Evolutionary conservation across 2,329 filamentous ascomycete genomes (phyloP), one percentile per base, ranked within the genome.

Genomic region (Hymenoscyphus infarciens): DNA sequence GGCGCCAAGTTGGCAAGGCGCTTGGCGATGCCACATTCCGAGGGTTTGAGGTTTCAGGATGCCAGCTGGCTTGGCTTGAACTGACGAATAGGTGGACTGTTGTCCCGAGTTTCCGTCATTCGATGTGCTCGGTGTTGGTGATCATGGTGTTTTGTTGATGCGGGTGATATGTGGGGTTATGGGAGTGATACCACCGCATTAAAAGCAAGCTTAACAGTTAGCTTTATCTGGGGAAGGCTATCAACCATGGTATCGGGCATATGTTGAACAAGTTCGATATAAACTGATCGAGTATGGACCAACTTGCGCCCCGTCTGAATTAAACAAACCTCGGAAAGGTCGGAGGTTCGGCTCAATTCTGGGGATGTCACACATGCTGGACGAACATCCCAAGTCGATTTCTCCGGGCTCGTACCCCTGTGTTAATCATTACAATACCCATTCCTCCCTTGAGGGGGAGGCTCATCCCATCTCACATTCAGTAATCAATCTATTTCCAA

Each of bases 381-480:
- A 22, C 5, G 11, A 11, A 52, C 22, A 22, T 13, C 45, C 8
- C 45, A 52, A 13, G 45, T 38, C 35, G 35, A 15, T 38, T 38
- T 38, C 13, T 38, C 13, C 13, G 13, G 35, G 35, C 35, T 38
- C 35, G 35, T 15, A 38, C 35, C 35, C 35, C 35, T 38, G 35
- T 38, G 35, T 38, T 38, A 38, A 38, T 38, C 35, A 38, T 38
- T 38, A 16, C 35, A 38, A 13, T 38, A 38, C 35, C 35, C 35
- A 38, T 52, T 52, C 11, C 19, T 13, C 19, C 19, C 4, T 52
- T 52, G 19, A 11, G 45, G 19, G 22, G 10, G 45, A 8, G 22
- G 45, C 45, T 38, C 19, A 29, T 29, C 54, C 54, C 54, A 38
- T 56, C 16, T n/a, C 54, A 35, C 16, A 56, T 56, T 56, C 5